These are phyloP conservation scores for Ilex paraguariensis DNA, from an alignment of 305 asterid species.

Conservation along the genomic window DNA sequence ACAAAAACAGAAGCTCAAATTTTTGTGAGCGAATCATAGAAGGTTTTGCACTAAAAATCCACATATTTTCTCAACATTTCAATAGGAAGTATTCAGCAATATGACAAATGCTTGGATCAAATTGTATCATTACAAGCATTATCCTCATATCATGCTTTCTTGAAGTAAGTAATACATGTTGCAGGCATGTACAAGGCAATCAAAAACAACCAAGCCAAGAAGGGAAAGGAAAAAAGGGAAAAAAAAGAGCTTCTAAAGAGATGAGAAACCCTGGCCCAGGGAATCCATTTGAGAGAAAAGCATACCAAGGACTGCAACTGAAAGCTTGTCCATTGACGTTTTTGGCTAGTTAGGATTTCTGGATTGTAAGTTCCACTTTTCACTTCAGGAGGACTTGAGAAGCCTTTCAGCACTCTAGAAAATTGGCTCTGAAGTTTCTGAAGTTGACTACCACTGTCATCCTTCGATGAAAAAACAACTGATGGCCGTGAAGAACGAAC, in stretches of 20 bases:
- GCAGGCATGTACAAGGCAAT: no score
- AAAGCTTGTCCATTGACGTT: slow-evolving; percentile 98
- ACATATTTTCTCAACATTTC: no score
- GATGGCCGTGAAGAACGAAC: slow-evolving; percentile 85
- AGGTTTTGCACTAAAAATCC: no score
- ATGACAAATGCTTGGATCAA: no score
- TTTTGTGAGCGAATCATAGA: no score
- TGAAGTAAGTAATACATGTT: no score
- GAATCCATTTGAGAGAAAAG: slow-evolving; percentile 9
- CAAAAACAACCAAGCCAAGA: background rate
- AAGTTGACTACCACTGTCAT: slow-evolving; percentile 74
- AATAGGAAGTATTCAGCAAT: no score
- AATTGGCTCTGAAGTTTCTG: slow-evolving; percentile 80
- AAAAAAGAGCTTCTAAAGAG: no score
- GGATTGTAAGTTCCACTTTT: slow-evolving; percentile 84
- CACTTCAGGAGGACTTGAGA: slow-evolving; percentile 76
- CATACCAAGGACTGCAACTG: slow-evolving; percentile 90
- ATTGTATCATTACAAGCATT: no score
- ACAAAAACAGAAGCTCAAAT: no score
- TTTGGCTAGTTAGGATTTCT: slow-evolving; percentile 92
- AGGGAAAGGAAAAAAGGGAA: background rate
- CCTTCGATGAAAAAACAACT: slow-evolving; percentile 84
- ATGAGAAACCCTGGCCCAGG: no score
- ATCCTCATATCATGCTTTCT: no score
- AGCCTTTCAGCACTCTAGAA: slow-evolving; percentile 76